phyloP scores from a whole-genome alignment of 2,329 filamentous ascomycete genomes.

The Colletotrichum sp. region DNA sequence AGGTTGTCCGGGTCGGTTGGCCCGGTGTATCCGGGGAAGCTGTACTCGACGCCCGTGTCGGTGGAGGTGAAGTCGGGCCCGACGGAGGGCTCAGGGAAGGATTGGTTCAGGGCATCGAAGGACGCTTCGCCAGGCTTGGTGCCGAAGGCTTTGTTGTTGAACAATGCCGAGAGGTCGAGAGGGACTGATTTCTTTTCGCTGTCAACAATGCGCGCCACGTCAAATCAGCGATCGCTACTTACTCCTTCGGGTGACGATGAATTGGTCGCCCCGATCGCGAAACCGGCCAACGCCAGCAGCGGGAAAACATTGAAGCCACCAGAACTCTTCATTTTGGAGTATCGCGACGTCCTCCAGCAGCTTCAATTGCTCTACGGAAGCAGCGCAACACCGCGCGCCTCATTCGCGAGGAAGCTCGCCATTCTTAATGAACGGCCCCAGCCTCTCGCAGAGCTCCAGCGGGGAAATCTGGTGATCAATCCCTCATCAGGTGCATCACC shows the following conservation, averaged over 20 bases:
- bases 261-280: background rate
- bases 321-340: background rate
- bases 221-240: background rate
- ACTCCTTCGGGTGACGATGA: background rate
- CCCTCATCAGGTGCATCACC: background rate
- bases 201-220: background rate
- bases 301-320: background rate
- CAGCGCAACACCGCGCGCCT: background rate
- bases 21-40: conserved; percentile 44
- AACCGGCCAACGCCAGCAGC: background rate
- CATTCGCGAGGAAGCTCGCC: background rate
- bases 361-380: background rate
- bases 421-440: background rate
- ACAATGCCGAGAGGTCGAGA: conserved; percentile 19
- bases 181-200: background rate
- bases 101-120: conserved; percentile 46
- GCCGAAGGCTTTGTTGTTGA: conserved; percentile 55
- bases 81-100: conserved; percentile 40
- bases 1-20: conserved; percentile 45
- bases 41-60: conserved; percentile 44
- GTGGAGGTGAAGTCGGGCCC: conserved; percentile 40
- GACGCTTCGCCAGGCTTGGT: conserved; percentile 46
- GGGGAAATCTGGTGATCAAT: background rate
- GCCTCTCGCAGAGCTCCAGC: background rate
- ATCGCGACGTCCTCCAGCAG: background rate